These are phyloP conservation scores for Beverwykella pulmonaria DNA, from an alignment of 495 filamentous ascomycete genomes.

Conservation along the genomic window DNA sequence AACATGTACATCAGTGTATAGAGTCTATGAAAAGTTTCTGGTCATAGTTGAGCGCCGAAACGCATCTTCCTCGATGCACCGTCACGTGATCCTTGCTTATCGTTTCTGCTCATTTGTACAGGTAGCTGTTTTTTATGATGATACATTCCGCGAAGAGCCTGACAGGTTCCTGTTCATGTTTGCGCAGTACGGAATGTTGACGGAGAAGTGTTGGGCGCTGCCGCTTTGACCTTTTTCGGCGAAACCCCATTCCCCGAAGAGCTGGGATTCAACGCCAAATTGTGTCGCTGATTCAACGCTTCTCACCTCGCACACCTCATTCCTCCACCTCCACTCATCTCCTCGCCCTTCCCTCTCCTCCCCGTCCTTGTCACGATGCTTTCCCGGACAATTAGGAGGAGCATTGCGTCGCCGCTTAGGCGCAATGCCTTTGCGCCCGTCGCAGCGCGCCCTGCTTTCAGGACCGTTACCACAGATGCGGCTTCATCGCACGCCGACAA, in stretches of 20 bases:
- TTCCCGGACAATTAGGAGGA: constrained; percentile 42
- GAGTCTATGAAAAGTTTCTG: background rate
- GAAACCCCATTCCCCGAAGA: constrained; percentile 3
- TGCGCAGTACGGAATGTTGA: background rate
- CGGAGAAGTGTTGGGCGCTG: background rate
- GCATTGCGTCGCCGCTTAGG: constrained; percentile 55
- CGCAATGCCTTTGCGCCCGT: constrained; percentile 59
- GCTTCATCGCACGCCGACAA: constrained; percentile 87
- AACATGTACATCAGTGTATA: background rate
- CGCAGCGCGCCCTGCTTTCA: constrained; percentile 54
- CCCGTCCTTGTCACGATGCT: constrained; percentile 37
- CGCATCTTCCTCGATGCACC: no score
- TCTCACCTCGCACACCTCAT: background rate
- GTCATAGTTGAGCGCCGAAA: background rate
- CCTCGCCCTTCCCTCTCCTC: constrained; percentile 14
- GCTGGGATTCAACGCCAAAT: constrained; percentile 27
- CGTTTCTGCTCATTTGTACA: no score
- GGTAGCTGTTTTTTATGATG: no score
- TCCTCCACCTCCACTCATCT: constrained; percentile 13
- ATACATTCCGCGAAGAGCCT: no score
- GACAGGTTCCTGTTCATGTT: background rate
- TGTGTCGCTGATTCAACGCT: constrained; percentile 17
- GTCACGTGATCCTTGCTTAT: background rate
- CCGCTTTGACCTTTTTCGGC: background rate
- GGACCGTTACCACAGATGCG: constrained; percentile 91